These are phyloP conservation scores for Stenocarpella maydis DNA, from an alignment of 2,329 filamentous ascomycete genomes.

Conservation along the genomic window DNA sequence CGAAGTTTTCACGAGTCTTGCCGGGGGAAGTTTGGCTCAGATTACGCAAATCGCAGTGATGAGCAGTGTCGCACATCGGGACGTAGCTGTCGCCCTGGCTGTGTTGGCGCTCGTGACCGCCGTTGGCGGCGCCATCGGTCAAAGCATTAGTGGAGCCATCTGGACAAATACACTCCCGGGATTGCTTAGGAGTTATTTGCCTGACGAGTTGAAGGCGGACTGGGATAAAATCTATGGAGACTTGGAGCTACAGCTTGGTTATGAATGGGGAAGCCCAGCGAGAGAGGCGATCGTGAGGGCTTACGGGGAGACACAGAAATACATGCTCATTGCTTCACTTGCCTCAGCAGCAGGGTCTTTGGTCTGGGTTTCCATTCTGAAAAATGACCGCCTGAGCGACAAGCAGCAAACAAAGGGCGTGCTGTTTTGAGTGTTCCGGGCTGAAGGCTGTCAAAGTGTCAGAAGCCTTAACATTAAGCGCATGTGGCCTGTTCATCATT, in stretches of 20 bases:
- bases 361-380: conserved; percentile 19
- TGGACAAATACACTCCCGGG: conserved; percentile 17
- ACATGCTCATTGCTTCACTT: conserved; percentile 24
- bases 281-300: conserved; percentile 23
- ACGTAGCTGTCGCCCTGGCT: conserved; percentile 13
- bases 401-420: conserved; percentile 23
- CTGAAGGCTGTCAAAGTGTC: background rate
- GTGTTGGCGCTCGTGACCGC: conserved; percentile 4
- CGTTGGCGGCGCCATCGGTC: conserved; percentile 19
- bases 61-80: conserved; percentile 9
- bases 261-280: conserved; percentile 13
- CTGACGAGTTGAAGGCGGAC: conserved; percentile 8
- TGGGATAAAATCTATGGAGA: background rate
- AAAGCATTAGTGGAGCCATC: conserved; percentile 16
- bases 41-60: conserved; percentile 4
- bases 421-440: background rate
- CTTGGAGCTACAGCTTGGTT: background rate
- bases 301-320: conserved; percentile 23
- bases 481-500: background rate
- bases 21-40: background rate
- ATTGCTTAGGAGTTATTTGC: background rate
- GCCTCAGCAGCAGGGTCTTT: background rate
- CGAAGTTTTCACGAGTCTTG: conserved; percentile 9
- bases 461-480: background rate
- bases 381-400: conserved; percentile 14